A percentile compares a stretch with the other conserved stretches of the same genome.
Evolutionary conservation across 441 rosid species (phyloP).

Genomic region (Omphalea diandra): DNA sequence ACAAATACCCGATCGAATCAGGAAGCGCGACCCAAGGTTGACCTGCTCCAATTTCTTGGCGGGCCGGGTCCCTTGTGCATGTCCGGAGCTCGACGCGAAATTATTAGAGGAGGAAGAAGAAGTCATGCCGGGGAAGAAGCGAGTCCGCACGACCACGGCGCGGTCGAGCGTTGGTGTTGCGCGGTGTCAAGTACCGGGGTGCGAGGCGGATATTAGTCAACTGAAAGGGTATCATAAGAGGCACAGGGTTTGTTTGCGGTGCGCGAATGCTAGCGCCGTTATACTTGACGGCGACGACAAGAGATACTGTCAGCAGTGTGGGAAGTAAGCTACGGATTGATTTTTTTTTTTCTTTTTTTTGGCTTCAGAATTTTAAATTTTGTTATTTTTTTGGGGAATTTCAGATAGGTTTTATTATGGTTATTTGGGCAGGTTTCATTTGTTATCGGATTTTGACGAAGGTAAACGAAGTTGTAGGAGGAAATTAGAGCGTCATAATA

Average conservation of each 20-base stretch:
- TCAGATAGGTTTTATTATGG: neutral
- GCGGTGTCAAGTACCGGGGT: constrained; percentile 76
- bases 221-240: constrained; percentile 93
- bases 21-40: constrained; percentile 94
- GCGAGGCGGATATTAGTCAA: constrained; percentile 79
- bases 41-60: constrained; percentile 79
- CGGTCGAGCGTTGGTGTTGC: constrained; percentile 37
- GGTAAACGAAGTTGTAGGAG: constrained; percentile 89
- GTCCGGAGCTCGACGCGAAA: constrained; percentile 82
- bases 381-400: neutral
- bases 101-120: constrained; percentile 58
- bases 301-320: constrained; percentile 99
- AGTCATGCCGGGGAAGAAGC: constrained; percentile 52
- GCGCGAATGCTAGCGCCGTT: constrained; percentile 71
- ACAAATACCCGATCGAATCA: constrained; percentile 43
- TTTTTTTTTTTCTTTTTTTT: neutral
- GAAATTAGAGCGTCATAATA: constrained; percentile 90
- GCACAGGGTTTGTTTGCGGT: constrained; percentile 85
- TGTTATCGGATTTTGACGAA: constrained; percentile 81
- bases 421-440: constrained; percentile 65
- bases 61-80: constrained; percentile 78
- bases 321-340: constrained; percentile 55
- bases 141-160: constrained; percentile 41
- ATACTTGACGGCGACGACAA: constrained; percentile 61
- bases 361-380: too few relatives aligned